These are phyloP conservation scores for Suhomyces sp. DNA, from an alignment of 805 yeast genomes.

Conservation along the genomic window DNA sequence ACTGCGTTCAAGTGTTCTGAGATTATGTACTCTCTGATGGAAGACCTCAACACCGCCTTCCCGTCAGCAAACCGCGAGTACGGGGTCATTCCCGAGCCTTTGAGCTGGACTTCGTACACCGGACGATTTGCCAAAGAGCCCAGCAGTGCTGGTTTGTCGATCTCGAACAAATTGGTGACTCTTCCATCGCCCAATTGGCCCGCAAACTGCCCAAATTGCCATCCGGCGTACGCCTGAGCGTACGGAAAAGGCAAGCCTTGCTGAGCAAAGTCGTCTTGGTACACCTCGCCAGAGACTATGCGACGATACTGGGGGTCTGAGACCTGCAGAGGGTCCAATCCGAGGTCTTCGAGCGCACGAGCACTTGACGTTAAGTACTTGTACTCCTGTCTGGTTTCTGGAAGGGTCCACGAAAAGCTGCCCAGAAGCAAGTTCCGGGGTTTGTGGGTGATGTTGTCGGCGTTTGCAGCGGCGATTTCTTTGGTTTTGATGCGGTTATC, in stretches of 20 bases:
- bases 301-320: slow-evolving; percentile 46
- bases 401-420: slow-evolving; percentile 69
- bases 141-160: slow-evolving; percentile 17
- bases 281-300: slow-evolving; percentile 59
- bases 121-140: slow-evolving; percentile 23
- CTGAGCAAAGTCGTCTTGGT: slow-evolving; percentile 20
- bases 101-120: slow-evolving; percentile 69
- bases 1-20: slow-evolving; percentile 78
- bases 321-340: slow-evolving; percentile 41
- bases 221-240: slow-evolving; percentile 92
- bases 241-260: slow-evolving; percentile 60
- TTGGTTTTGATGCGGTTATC: slow-evolving; percentile 26
- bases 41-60: slow-evolving; percentile 84
- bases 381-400: slow-evolving; percentile 56
- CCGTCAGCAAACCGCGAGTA: slow-evolving; percentile 96
- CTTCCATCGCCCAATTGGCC: slow-evolving; percentile 98
- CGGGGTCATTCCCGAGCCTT: slow-evolving; percentile 92
- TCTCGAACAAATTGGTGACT: slow-evolving; percentile 76
- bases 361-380: slow-evolving; percentile 56
- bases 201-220: slow-evolving; percentile 94
- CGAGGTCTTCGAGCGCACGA: slow-evolving; percentile 60
- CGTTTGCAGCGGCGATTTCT: slow-evolving; percentile 28
- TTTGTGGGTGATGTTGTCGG: slow-evolving; percentile 28
- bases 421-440: slow-evolving; percentile 50
- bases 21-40: slow-evolving; percentile 82